Percentiles rank a stretch among this genome's conserved stretches.
Evolutionary conservation across 345 rosid genomes (phyloP).

Genomic region (Nasturtium officinale): DNA sequence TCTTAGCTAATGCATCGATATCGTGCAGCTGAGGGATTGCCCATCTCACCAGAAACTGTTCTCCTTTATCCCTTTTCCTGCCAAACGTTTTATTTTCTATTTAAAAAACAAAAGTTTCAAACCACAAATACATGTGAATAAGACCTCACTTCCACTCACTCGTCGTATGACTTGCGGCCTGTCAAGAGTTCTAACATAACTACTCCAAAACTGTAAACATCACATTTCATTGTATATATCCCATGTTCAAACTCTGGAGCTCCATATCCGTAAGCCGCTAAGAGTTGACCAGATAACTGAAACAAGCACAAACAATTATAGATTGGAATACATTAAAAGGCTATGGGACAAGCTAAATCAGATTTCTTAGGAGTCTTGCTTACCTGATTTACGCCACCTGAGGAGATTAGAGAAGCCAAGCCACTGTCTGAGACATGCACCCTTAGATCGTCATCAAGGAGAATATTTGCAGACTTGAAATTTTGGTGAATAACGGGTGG

Average conservation of each 20-base stretch:
- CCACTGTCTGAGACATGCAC: conserved; percentile 8
- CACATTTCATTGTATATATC: conserved; percentile 2
- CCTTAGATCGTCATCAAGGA: background rate
- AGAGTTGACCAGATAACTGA: background rate
- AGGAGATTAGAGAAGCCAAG: background rate
- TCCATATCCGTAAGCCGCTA: background rate
- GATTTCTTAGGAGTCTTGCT: background rate
- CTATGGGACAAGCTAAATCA: background rate
- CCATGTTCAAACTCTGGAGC: conserved; percentile 9
- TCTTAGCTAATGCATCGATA: conserved; percentile 1
- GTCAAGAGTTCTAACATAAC: conserved; percentile 6
- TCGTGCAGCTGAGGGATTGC: background rate
- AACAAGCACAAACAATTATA: background rate
- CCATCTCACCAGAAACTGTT: conserved; percentile 5
- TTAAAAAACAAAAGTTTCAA: background rate
- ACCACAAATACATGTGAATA: background rate
- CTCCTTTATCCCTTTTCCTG: background rate
- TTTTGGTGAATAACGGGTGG: background rate
- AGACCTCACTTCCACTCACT: background rate
- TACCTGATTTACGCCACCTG: background rate
- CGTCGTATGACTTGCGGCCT: background rate
- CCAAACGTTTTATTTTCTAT: background rate
- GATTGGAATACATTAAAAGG: background rate
- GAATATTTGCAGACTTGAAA: conserved; percentile 2
- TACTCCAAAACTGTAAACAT: background rate